Evolutionary conservation across 805 yeast genomes (phyloP).

Genomic region (Lachancea sp.): DNA sequence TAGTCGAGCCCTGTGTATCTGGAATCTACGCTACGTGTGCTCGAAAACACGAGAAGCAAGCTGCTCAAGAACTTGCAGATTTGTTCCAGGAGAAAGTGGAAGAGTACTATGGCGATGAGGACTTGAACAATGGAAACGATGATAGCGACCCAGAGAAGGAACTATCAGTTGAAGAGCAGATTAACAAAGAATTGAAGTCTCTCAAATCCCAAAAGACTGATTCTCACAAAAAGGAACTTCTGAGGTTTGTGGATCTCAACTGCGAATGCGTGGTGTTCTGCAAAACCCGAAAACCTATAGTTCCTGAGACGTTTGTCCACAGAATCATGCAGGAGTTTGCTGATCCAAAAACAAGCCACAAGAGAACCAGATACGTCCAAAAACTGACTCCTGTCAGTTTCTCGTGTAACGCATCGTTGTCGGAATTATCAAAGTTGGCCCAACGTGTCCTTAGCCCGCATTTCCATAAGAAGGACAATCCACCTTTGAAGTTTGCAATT

Average conservation of each 20-base stretch:
- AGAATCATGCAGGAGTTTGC: conserved; percentile 55
- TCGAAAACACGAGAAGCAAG: conserved; percentile 69
- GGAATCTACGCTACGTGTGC: conserved; percentile 90
- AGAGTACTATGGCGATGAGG: conserved; percentile 39
- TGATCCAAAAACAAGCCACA: conserved; percentile 37
- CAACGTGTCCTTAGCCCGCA: conserved; percentile 56
- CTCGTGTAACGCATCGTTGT: conserved; percentile 66
- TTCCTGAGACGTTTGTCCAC: conserved; percentile 66
- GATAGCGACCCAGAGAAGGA: conserved; percentile 18
- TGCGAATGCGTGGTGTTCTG: conserved; percentile 84
- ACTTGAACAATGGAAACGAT: conserved; percentile 15
- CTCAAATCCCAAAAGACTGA: conserved; percentile 40
- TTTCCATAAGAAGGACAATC: conserved; percentile 45
- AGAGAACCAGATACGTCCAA: conserved; percentile 67
- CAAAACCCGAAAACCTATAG: conserved; percentile 71
- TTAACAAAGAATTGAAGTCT: conserved; percentile 62
- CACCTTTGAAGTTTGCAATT: conserved; percentile 59
- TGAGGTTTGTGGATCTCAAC: conserved; percentile 56
- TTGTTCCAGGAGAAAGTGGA: conserved; percentile 51
- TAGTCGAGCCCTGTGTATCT: conserved; percentile 71
- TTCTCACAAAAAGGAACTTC: conserved; percentile 39
- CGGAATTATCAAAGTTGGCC: conserved; percentile 58
- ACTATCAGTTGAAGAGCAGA: conserved; percentile 66
- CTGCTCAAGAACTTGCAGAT: conserved; percentile 63
- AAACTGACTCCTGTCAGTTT: conserved; percentile 72